Evolutionary conservation across 2,329 filamentous ascomycete species (phyloP), one percentile per base, ranked within the genome.

Genomic region (Fusarium dlaminii): DNA sequence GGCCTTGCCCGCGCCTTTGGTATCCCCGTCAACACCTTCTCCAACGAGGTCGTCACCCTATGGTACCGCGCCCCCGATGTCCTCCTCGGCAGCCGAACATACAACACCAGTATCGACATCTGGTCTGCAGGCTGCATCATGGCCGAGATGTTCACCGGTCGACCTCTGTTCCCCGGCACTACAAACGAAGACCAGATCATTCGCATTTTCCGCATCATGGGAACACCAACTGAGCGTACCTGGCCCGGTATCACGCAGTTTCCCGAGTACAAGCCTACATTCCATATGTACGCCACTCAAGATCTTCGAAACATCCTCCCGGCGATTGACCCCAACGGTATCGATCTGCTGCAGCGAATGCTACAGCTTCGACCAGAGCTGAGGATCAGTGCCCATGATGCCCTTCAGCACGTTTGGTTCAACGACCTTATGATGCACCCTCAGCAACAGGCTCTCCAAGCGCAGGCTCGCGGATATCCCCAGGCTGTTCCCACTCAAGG

Each of bases 21-120:
- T 66, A 98, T 98, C 70, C 96, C 96, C 0, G 96, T 98, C 79
- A 98, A 98, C 81, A 98, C 96, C 24, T 98, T 98, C 84, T 97
- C 94, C 59, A 98, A 98, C 82, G 96, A 98, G 84, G 96, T 98
- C 66, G 96, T 98, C 48, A 98, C 96, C 1, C 88, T 98, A 24
- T 98, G 96, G 96, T 99, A 99, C 83, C 93, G 96, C 48, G 96
- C 96, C 2, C 96, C 96, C 1, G 96, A 99, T 79, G 96, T 99
- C 52, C 89, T 99, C 58, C 89, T 99, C 51, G 96, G 96, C 59
- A 96, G 93, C 79, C 88, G 96, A 75, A 98, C 96, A 29, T 99
- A 99, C 86, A 99, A 98, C 84, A 99, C 96, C n/a, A 97, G 94
- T 84, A 98, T 99, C 82, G 96, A 99, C 80, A 98, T 99, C 81